phyloP scores from a whole-genome alignment of 768 basidiomycete genomes.

The Leccinellum albellum region DNA sequence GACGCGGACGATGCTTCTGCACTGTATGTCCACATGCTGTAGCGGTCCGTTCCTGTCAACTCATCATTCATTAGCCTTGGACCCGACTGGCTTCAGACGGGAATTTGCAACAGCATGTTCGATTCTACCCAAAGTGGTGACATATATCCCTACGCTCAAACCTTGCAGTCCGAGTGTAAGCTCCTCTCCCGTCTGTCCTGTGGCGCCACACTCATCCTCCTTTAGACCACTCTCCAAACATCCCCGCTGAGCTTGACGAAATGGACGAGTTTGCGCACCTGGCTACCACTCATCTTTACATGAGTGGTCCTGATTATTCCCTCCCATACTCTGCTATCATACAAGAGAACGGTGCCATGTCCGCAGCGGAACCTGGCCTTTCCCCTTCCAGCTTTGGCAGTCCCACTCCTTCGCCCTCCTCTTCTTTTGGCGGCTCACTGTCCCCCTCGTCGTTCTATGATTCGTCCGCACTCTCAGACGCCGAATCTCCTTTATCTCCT shows the following conservation, averaged over 20 bases:
- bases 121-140: neutral
- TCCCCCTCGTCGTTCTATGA: constrained; percentile 21
- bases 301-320: constrained; percentile 7
- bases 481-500: constrained; percentile 15
- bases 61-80: constrained; percentile 14
- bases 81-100: neutral
- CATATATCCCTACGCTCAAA: constrained; percentile 1
- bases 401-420: constrained; percentile 23
- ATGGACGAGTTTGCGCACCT: constrained; percentile 19
- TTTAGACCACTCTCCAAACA: neutral
- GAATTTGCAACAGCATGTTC: neutral
- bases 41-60: neutral
- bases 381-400: constrained; percentile 11
- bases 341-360: constrained; percentile 4
- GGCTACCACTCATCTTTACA: neutral
- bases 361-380: constrained; percentile 1
- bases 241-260: constrained; percentile 13
- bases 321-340: constrained; percentile 11
- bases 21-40: constrained; percentile 16
- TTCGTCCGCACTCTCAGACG: constrained; percentile 15
- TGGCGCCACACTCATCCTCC: constrained; percentile 17
- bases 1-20: constrained; percentile 6
- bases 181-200: neutral
- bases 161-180: constrained; percentile 6
- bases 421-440: constrained; percentile 21